These are phyloP conservation scores for Oidium heveae DNA, from an alignment of 2,329 filamentous ascomycete species.

Conservation along the genomic window DNA sequence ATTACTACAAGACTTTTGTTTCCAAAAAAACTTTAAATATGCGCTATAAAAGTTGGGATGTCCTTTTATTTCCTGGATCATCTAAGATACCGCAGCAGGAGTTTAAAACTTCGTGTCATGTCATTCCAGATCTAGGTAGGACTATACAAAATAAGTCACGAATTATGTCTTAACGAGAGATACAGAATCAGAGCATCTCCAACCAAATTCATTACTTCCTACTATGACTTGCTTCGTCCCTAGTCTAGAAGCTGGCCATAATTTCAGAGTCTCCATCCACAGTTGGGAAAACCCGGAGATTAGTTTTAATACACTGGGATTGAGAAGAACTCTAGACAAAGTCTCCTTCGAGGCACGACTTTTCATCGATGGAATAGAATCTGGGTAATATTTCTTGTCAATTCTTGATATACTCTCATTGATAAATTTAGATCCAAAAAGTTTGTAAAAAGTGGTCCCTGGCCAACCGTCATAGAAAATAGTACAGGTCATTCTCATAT, in stretches of 20 bases:
- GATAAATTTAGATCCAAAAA: constrained; percentile 17
- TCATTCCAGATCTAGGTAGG: constrained; percentile 25
- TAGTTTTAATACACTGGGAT: constrained; percentile 28
- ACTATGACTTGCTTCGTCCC: constrained; percentile 48
- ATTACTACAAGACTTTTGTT: background rate
- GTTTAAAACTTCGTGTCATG: constrained; percentile 56
- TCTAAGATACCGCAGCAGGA: constrained; percentile 52
- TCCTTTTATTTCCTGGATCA: constrained; percentile 46
- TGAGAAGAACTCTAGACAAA: constrained; percentile 27
- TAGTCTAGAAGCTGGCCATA: constrained; percentile 27
- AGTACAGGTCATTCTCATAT: constrained; percentile 18
- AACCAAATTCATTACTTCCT: constrained; percentile 20
- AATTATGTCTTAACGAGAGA: background rate
- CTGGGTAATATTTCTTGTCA: background rate
- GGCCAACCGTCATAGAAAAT: constrained; percentile 22
- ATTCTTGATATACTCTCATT: background rate
- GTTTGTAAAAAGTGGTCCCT: constrained; percentile 23
- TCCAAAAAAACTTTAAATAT: constrained; percentile 20
- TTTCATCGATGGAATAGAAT: constrained; percentile 36
- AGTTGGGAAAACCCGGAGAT: constrained; percentile 39
- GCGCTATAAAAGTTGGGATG: constrained; percentile 72
- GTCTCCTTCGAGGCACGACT: constrained; percentile 40
- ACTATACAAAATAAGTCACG: background rate
- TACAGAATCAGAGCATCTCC: constrained; percentile 6
- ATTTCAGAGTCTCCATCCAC: constrained; percentile 52